Evolutionary conservation across 2,329 filamentous ascomycete genomes (phyloP), one percentile per base, ranked within the genome.

Genomic region (Aspergillus ochraceoroseus): DNA sequence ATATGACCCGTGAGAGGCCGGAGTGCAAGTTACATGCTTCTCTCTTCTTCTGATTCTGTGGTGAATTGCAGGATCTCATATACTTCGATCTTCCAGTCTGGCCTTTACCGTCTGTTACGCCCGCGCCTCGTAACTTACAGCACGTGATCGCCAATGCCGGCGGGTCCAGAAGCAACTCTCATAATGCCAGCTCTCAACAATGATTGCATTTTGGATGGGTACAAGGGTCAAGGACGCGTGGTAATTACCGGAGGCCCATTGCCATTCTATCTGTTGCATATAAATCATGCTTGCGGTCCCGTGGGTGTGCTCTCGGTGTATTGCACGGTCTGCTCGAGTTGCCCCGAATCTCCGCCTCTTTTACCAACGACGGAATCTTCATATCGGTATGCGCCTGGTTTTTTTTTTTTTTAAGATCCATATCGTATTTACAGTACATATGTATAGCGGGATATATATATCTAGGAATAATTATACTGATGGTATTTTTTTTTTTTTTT

Each of bases 261-360:
- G 9, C 9, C 5, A 5, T 22, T 5, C 5, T 22, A 22, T 22
- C n/a, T n/a, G n/a, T 22, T 5, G 9, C 20, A 5, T 22, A 22
- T 22, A 37, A 54, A 58, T 49, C 44, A 72, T 72, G 70, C 54
- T 64, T 36, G 54, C 54, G 42, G 51, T 55, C 20, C 57, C 61
- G 19, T 72, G 69, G 68, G 59, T 69, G 59, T 75, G 71, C 55
- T 65, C 68, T 56, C 64, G 59, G 59, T 73, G 70, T 57, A 55
- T 74, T 38, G 58, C 58, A 46, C 64, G 64, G 39, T 55, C 64
- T 44, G 47, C 55, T 47, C 62, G 61, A 45, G 57, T 62, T 35
- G 38, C 59, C 37, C 39, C 52, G 36, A 60, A 54, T 40, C 55
- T 38, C 14, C 52, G 53, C 19, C 32, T 38, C 19, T 29, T 50